Percentiles rank a stretch among this genome's conserved stretches.
Evolutionary conservation across 176 grass and related monocot genomes (phyloP).

Genomic region (Canna indica): DNA sequence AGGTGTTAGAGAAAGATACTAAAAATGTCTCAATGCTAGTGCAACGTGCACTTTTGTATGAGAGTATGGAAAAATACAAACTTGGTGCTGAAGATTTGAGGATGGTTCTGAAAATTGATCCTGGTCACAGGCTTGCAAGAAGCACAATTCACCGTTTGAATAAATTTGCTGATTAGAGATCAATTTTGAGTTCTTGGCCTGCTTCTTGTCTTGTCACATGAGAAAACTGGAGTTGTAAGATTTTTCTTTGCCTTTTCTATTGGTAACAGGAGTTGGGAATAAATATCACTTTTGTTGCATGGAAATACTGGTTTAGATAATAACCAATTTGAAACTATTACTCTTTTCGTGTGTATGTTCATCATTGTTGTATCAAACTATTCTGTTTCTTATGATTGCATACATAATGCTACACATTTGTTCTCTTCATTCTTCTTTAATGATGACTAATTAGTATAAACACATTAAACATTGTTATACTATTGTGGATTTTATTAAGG

Average conservation of each 20-base stretch:
- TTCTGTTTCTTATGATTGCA: neutral
- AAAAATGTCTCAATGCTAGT: constrained; percentile 67
- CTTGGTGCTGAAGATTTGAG: constrained; percentile 88
- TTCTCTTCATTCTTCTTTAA: neutral
- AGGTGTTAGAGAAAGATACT: constrained; percentile 76
- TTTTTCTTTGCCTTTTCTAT: constrained; percentile 2
- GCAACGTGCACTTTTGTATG: constrained; percentile 90
- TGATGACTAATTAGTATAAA: neutral
- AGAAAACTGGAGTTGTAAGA: neutral
- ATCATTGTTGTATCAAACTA: neutral
- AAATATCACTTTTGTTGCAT: neutral
- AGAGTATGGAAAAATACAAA: constrained; percentile 92
- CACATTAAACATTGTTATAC: neutral
- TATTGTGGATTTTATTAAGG: neutral
- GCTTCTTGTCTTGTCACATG: neutral
- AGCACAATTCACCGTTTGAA: constrained; percentile 89
- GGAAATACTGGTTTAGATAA: neutral
- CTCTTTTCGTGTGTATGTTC: neutral
- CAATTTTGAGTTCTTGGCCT: neutral
- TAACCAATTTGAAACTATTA: neutral
- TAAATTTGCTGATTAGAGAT: constrained; percentile 87
- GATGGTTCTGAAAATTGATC: constrained; percentile 96
- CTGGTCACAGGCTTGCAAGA: constrained; percentile 81
- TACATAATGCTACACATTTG: neutral
- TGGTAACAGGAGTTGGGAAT: neutral